These are phyloP conservation scores for Galeopsis tetrahit DNA, from an alignment of 257 asterid species.

Conservation along the genomic window DNA sequence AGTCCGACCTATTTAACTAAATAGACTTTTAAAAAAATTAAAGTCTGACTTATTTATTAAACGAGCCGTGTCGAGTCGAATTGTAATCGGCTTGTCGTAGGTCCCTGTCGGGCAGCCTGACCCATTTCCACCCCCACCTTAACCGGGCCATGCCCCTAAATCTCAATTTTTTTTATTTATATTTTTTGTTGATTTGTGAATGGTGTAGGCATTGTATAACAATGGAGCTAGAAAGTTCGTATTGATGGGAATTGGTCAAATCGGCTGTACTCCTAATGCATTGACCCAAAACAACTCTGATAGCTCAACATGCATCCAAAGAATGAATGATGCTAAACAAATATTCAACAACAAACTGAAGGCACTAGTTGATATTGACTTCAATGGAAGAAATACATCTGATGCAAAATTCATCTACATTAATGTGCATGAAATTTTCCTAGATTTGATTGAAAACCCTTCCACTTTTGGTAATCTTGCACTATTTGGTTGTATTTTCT, in stretches of 20 bases:
- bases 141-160: no score
- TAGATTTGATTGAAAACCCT: slow-evolving; percentile 65
- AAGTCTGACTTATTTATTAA: no score
- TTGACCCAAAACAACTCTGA: slow-evolving; percentile 89
- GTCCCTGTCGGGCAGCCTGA: background rate
- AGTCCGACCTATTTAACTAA: no score
- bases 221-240: slow-evolving; percentile 78
- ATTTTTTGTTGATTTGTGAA: background rate
- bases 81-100: no score
- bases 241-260: slow-evolving; percentile 79
- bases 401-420: slow-evolving; percentile 72
- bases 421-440: slow-evolving; percentile 76
- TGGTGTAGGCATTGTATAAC: slow-evolving; percentile 50
- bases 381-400: slow-evolving; percentile 45
- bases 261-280: slow-evolving; percentile 94
- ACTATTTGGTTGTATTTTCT: no score
- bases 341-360: slow-evolving; percentile 64
- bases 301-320: slow-evolving; percentile 68
- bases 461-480: slow-evolving; percentile 55
- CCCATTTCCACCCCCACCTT: no score
- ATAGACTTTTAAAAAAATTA: no score
- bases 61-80: no score
- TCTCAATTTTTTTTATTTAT: background rate
- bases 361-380: slow-evolving; percentile 57
- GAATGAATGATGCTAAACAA: slow-evolving; percentile 64